These are phyloP conservation scores for Saturnispora sanitii DNA, from an alignment of 805 yeast species.

Conservation along the genomic window DNA sequence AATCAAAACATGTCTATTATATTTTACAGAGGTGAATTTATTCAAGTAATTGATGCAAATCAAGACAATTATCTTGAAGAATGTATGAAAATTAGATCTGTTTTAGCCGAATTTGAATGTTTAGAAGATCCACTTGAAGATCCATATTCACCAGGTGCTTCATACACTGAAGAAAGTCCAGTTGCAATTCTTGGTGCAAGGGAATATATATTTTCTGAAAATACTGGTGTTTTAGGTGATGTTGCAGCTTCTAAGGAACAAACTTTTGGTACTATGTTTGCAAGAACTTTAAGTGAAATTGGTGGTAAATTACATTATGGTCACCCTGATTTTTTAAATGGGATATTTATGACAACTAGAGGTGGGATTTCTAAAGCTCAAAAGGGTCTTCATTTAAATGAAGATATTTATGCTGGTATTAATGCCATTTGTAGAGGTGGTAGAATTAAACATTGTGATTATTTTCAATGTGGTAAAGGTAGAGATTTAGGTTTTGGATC, in stretches of 20 bases:
- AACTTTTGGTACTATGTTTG: constrained; percentile 92
- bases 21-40: constrained; percentile 87
- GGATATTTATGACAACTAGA: constrained; percentile 84
- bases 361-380: constrained; percentile 96
- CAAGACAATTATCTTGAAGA: constrained; percentile 95
- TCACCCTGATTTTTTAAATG: constrained; percentile 91
- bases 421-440: constrained; percentile 85
- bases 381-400: constrained; percentile 84
- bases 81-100: constrained; percentile 80
- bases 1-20: constrained; percentile 85
- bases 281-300: constrained; percentile 84
- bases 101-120: constrained; percentile 76
- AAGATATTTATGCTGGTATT: constrained; percentile 95
- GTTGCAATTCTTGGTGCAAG: constrained; percentile 94
- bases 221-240: constrained; percentile 86
- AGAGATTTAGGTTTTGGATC: constrained; percentile 92
- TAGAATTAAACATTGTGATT: constrained; percentile 89
- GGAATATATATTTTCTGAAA: constrained; percentile 89
- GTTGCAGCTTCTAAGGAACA: constrained; percentile 97
- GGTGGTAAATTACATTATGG: constrained; percentile 96
- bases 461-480: constrained; percentile 94
- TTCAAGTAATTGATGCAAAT: constrained; percentile 92
- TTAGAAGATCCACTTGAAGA: constrained; percentile 45
- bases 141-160: constrained; percentile 47
- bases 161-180: constrained; percentile 35